These are phyloP conservation scores for Acer yangbiense DNA, from an alignment of 345 rosid genomes.

Conservation along the genomic window DNA sequence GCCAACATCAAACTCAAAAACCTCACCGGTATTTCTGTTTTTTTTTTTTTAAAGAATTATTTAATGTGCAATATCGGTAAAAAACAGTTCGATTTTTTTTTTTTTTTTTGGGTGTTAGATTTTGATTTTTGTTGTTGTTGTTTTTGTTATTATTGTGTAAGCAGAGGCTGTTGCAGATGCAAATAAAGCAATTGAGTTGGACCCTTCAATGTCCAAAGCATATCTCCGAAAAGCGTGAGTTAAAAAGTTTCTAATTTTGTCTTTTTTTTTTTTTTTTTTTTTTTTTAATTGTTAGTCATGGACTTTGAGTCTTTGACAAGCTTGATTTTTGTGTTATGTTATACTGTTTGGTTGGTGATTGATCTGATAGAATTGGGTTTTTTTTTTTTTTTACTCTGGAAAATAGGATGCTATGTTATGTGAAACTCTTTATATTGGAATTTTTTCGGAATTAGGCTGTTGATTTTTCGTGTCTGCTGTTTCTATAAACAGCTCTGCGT, in stretches of 20 bases:
- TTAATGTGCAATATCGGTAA: no score
- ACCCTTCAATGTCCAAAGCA: slow-evolving; percentile 66
- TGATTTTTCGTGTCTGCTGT: background rate
- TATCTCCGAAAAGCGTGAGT: slow-evolving; percentile 87
- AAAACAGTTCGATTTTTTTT: background rate
- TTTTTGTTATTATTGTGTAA: slow-evolving; percentile 4
- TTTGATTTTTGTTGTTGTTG: background rate
- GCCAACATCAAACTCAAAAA: slow-evolving; percentile 74
- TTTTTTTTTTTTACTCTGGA: background rate
- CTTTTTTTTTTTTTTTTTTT: no score
- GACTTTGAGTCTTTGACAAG: background rate
- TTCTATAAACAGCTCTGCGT: slow-evolving; percentile 59
- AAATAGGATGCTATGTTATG: background rate
- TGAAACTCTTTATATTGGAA: no score
- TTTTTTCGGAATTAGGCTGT: background rate
- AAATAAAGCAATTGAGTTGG: slow-evolving; percentile 73
- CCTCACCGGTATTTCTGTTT: slow-evolving; percentile 54
- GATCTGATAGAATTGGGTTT: background rate
- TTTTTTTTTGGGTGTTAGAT: background rate
- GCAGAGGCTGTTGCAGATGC: slow-evolving; percentile 94
- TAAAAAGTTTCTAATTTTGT: no score
- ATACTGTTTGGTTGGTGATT: background rate
- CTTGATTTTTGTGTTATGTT: background rate
- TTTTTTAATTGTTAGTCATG: background rate
- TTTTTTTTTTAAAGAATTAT: background rate